Conservation (phyloP, 2,329 filamentous ascomycete species). For the Penicillium sp. region DNA sequence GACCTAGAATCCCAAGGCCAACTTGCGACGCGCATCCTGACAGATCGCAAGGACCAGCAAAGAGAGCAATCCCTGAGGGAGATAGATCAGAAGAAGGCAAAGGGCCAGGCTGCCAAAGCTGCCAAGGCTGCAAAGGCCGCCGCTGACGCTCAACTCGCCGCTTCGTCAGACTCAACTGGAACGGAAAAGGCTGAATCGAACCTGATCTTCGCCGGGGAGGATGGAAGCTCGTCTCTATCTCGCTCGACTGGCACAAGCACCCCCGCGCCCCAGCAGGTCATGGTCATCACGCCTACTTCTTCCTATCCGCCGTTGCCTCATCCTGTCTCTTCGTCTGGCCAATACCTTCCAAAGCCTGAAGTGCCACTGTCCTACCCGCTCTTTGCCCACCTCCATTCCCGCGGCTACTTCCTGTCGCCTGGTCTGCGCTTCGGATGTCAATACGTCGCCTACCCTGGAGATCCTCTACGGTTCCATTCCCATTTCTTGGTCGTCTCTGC, state of each 20-base stretch:
- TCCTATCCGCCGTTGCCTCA: slow-evolving; percentile 50
- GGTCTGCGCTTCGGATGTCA: slow-evolving; percentile 92
- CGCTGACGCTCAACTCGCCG: slow-evolving; percentile 7
- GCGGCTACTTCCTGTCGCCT: slow-evolving; percentile 84
- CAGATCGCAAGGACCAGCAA: slow-evolving; percentile 52
- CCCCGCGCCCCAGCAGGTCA: slow-evolving; percentile 18
- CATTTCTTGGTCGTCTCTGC: slow-evolving; percentile 87
- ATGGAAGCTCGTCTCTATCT: slow-evolving; percentile 16
- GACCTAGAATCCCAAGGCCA: slow-evolving; percentile 58
- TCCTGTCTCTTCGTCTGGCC: slow-evolving; percentile 26
- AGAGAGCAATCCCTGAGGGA: slow-evolving; percentile 55
- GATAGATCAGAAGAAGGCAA: slow-evolving; percentile 44
- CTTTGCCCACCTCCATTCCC: slow-evolving; percentile 75
- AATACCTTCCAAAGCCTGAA: slow-evolving; percentile 34
- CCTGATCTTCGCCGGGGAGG: slow-evolving; percentile 26
- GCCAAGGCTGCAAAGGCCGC: slow-evolving; percentile 22
- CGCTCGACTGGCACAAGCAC: slow-evolving; percentile 15
- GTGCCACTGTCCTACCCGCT: slow-evolving; percentile 66
- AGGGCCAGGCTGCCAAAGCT: slow-evolving; percentile 23
- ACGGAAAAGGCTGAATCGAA: slow-evolving; percentile 7
- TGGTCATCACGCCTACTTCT: slow-evolving; percentile 53
- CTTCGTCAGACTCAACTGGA: neutral
- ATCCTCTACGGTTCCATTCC: slow-evolving; percentile 91
- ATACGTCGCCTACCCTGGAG: slow-evolving; percentile 93
- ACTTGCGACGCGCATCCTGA: slow-evolving; percentile 50